A percentile compares a stretch with the other conserved stretches of the same genome.
Conservation (phyloP, 257 asterid genomes). For the Nicotiana noctiflora region DNA sequence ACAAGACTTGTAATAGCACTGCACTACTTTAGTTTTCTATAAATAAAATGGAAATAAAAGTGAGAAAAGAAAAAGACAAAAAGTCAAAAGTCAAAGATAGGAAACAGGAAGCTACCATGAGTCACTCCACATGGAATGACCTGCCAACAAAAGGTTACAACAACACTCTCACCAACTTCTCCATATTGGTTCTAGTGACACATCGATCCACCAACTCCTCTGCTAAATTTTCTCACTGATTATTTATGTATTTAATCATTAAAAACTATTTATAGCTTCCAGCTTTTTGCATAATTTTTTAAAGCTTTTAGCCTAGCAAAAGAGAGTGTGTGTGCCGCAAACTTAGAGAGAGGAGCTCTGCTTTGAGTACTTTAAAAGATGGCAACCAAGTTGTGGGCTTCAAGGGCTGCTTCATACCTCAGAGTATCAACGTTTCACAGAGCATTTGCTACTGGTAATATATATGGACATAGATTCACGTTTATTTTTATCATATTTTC, state of each 20-base stretch:
- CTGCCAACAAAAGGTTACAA: neutral
- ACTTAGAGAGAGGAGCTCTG: neutral
- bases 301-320: neutral
- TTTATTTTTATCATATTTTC: neutral
- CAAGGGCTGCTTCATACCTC: conserved; percentile 67
- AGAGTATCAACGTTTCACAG: conserved; percentile 62
- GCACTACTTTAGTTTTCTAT: too few relatives aligned
- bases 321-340: neutral
- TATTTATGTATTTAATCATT: neutral
- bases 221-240: neutral
- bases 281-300: neutral
- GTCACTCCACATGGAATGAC: neutral
- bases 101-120: neutral
- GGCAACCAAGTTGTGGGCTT: conserved; percentile 80
- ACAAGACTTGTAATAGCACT: too few relatives aligned
- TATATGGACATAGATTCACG: neutral
- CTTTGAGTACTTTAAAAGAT: conserved; percentile 17
- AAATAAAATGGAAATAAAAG: neutral
- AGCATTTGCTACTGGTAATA: conserved; percentile 75
- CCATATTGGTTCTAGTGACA: conserved; percentile 23
- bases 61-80: neutral
- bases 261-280: neutral
- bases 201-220: conserved; percentile 20
- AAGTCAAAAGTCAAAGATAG: neutral
- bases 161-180: conserved; percentile 20